Conservation (phyloP, 805 yeast genomes). For the Jamesozyma hellenica region DNA sequence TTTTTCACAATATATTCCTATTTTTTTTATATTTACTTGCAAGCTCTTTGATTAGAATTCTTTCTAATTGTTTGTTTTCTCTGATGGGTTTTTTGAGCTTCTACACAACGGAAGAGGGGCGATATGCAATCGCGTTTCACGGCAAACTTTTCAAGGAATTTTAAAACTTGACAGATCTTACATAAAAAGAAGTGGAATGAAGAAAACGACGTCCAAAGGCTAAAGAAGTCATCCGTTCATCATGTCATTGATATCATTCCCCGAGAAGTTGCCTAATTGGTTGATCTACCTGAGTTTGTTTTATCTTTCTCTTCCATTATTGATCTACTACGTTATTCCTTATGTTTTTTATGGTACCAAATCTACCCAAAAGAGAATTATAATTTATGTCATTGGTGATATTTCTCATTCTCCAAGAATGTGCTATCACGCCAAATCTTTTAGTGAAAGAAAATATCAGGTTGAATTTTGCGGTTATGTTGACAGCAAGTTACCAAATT, state of each 20-base stretch:
- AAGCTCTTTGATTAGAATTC: no score
- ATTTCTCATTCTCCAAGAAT: conserved; percentile 92
- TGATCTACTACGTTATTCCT: conserved; percentile 29
- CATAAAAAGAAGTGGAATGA: no score
- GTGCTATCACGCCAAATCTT: conserved; percentile 77
- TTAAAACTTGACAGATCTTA: no score
- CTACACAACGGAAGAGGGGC: no score
- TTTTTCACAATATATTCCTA: no score
- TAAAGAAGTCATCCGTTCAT: no score
- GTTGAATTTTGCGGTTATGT: conserved; percentile 83
- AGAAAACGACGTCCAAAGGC: no score
- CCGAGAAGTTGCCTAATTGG: conserved; percentile 5
- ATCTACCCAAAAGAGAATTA: conserved; percentile 42
- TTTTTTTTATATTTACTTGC: no score
- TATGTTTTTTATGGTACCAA: conserved; percentile 27
- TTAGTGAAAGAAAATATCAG: conserved; percentile 53
- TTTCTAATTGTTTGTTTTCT: no score
- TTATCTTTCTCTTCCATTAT: conserved; percentile 35
- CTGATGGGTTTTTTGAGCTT: no score
- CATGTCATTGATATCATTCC: conserved; percentile 1
- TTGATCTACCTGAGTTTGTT: conserved; percentile 22
- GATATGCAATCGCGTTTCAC: neutral
- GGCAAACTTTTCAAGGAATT: neutral
- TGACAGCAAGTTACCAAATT: conserved; percentile 44
- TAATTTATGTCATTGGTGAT: conserved; percentile 83